phyloP scores from a whole-genome alignment of 495 filamentous ascomycete genomes.

The Aspergillus hancockii region DNA sequence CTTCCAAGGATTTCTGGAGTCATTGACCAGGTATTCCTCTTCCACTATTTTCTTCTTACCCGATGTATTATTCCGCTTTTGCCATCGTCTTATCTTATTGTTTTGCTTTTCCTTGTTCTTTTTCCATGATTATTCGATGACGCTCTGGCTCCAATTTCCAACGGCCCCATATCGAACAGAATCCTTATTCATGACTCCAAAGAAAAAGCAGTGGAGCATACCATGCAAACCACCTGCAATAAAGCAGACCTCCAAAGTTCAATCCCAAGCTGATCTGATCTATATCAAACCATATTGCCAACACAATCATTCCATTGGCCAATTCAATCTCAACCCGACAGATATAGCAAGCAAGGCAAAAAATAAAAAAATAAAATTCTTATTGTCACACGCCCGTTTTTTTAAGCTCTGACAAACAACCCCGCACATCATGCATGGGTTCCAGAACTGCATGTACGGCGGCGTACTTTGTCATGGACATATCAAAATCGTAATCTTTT shows the following conservation, averaged over 20 bases:
- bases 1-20: slow-evolving; percentile 1
- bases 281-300: background rate
- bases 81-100: background rate
- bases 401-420: background rate
- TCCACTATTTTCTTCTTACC: background rate
- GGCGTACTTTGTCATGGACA: slow-evolving; percentile 12
- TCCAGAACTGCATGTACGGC: background rate
- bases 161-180: no score
- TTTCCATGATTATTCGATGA: background rate
- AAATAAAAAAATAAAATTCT: background rate
- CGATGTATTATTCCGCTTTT: background rate
- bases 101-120: background rate
- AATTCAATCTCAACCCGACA: background rate
- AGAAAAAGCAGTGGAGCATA: background rate
- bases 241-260: background rate
- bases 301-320: background rate
- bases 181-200: no score
- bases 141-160: no score
- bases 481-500: slow-evolving; percentile 9
- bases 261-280: background rate
- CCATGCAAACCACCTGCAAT: background rate
- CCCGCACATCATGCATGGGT: slow-evolving; percentile 7
- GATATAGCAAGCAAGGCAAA: background rate
- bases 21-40: background rate
- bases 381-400: background rate